phyloP scores from a whole-genome alignment of 495 filamentous ascomycete species.

The Chaetomium cochliodes region DNA sequence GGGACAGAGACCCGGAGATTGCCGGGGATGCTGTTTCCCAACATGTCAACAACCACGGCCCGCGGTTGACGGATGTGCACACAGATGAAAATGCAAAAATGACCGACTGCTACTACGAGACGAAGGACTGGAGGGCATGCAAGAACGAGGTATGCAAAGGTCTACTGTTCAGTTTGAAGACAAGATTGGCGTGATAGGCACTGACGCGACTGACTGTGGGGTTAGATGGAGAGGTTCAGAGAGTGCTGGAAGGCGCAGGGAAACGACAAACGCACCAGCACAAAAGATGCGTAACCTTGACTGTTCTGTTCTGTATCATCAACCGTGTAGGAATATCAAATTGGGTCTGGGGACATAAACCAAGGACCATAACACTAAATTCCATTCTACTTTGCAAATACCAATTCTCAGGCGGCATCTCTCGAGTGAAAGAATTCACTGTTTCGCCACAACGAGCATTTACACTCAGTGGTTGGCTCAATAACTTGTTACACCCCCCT shows the following conservation, averaged over 20 bases:
- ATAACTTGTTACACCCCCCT: background rate
- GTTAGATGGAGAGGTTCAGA: slow-evolving; percentile 87
- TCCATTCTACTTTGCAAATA: background rate
- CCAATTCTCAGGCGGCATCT: background rate
- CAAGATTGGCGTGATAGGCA: slow-evolving; percentile 10
- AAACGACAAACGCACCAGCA: slow-evolving; percentile 78
- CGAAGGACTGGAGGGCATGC: slow-evolving; percentile 93
- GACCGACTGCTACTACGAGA: slow-evolving; percentile 94
- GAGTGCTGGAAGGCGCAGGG: slow-evolving; percentile 91
- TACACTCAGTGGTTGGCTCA: too few relatives aligned
- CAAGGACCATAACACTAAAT: background rate
- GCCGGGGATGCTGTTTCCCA: background rate
- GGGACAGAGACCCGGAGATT: slow-evolving; percentile 13
- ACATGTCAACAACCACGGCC: background rate
- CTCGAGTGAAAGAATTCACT: too few relatives aligned
- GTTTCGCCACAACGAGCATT: background rate
- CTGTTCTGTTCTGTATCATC: background rate
- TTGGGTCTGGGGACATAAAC: too few relatives aligned
- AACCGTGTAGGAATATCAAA: background rate
- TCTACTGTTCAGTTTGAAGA: slow-evolving; percentile 22
- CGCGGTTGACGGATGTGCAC: slow-evolving; percentile 15
- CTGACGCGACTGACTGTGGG: slow-evolving; percentile 10
- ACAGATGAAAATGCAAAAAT: slow-evolving; percentile 83
- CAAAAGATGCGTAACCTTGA: slow-evolving; percentile 54
- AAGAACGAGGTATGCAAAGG: slow-evolving; percentile 73